Evolutionary conservation across 257 asterid genomes (phyloP), one percentile per base, ranked within the genome.

Genomic region (Gentiana macrophylla): DNA sequence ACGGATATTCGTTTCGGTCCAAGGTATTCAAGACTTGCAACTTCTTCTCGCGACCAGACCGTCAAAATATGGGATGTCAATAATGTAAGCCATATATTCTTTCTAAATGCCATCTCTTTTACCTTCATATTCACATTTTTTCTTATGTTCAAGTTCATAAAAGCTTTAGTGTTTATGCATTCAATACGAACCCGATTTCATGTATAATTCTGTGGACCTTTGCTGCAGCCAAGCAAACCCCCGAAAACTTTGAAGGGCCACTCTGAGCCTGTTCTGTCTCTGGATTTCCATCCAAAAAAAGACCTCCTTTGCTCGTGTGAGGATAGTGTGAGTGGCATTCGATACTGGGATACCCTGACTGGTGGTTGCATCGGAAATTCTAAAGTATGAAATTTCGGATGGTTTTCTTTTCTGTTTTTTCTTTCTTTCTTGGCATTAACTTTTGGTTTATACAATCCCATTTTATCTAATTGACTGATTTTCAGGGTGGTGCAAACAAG

Each of bases 251-350:
- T 73, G 53, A 53, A 48, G 57, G 78, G 74, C 50, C 78, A 73
- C 67, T 37, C 62, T 56, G 69, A 62, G 50, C 33, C 77, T 5
- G 77, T 67, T 60, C 15, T 67, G 54, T 73, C 78, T 51, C 60
- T 68, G 52, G 78, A 73, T 65, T 64, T 73, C 49, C 74, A 73
- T 61, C 78, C 78, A 32, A 73, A 53, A 53, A 60, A 68, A 43
- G 78, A 68, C 49, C 71, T 64, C 49, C 60, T 73, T 9, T 53
- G 68, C 51, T 73, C 74, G 62, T 73, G 74, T 44, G 54, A 68
- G 60, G 78, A 68, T 57, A 57, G 57, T 38, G 63, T 12, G 52
- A 43, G 65, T 64, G 52, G 68, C 12, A 68, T 73, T 37, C 74
- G 78, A 47, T 68, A 73, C 74, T 73, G 78, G 78, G 68, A 41